Base-by-base conservation (phyloP, 257 asterid species). In the Nicotiana benthamiana region DNA sequence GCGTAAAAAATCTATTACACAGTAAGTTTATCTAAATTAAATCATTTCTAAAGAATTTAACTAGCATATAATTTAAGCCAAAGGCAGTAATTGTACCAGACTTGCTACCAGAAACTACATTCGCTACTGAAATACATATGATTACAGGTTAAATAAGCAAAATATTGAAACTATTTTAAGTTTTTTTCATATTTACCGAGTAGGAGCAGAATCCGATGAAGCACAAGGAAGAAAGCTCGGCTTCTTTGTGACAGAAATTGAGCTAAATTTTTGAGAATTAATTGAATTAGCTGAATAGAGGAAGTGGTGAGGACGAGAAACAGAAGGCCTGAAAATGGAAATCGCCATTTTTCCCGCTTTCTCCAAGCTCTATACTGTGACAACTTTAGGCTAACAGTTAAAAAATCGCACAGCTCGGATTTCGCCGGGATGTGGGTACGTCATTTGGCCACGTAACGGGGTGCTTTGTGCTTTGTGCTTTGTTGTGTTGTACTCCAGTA, bases 341-440 rank as follows among this genome's bases (percentile, higher is more conserved):
- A 82, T 81, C 24, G 90, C 95, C 97, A 91, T 91, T 72, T 91
- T 70, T 83, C 82, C 84, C 77, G 72, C 72, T 75, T 18, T 60
- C 67, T 66, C 3, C 22, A 9, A 18, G 17, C 75, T 18, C 53
- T 46, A 46, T 68, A 63, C 79, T 72, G 56, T 26, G 15, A 59
- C 80, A 16, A 57, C 26, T 40, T 26, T 18, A 64, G 24, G 60
- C 77, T 18, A 46, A 51, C 32, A 0, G 63, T 40, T 28, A 16
- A 24, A 34, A 36, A 12, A 40, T 40, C 48, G 12, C 12, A 40
- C 12, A 4, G 7, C 18, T 12, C 20, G 57, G 77, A 70, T 70
- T 75, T 56, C 18, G 26, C 8, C 17, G 9, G 72, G 64, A 83
- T 43, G 56, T 79, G 82, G 79, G 83, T 66, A 60, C 70, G 72